Evolutionary conservation across 441 rosid genomes (phyloP).

Genomic region (Brassica hybrid): DNA sequence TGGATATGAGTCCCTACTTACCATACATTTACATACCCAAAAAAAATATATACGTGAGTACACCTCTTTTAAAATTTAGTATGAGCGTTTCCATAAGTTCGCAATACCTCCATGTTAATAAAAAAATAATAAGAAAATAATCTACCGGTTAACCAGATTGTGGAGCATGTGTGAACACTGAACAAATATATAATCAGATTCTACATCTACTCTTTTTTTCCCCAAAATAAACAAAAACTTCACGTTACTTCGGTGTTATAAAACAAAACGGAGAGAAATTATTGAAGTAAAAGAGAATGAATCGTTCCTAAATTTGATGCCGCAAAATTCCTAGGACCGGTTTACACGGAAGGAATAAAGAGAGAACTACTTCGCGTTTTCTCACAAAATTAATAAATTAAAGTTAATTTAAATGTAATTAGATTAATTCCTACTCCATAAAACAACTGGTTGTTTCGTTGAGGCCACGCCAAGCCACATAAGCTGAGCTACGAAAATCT

Average conservation of each 20-base stretch:
- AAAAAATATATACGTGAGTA: no score
- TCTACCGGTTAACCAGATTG: neutral
- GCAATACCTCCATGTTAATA: no score
- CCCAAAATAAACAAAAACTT: no score
- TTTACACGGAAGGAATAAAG: conserved; percentile 47
- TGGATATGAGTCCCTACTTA: no score
- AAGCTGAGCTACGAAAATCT: conserved; percentile 20
- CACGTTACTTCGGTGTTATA: neutral
- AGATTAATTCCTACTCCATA: neutral
- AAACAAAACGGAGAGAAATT: neutral
- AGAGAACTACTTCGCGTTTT: conserved; percentile 42
- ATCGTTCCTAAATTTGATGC: conserved; percentile 30
- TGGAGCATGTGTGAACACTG: neutral
- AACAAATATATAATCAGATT: neutral
- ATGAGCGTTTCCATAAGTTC: no score
- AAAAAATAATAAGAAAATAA: neutral
- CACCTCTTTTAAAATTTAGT: no score
- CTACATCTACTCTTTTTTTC: neutral
- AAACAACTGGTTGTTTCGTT: conserved; percentile 3
- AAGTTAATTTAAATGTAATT: neutral
- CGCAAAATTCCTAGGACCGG: conserved; percentile 43
- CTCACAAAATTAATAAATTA: conserved; percentile 17
- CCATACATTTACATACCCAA: no score
- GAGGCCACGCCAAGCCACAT: conserved; percentile 33
- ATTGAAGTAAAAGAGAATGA: conserved; percentile 29